Conservation (phyloP, 306 rosid genomes). For the Urtica urens region DNA sequence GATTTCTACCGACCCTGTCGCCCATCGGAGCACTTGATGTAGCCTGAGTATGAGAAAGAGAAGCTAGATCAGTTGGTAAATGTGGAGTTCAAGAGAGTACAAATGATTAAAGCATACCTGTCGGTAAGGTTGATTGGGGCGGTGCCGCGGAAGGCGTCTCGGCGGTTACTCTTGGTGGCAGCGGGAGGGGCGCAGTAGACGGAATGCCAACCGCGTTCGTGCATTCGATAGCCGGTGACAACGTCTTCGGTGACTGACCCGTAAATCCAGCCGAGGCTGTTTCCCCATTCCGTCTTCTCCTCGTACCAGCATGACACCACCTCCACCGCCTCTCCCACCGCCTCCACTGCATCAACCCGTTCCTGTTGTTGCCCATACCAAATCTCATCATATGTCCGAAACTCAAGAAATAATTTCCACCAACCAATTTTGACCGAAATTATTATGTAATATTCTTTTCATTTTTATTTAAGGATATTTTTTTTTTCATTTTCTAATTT, state of each 20-base stretch:
- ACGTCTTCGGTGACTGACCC: constrained; percentile 81
- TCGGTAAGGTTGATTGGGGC: constrained; percentile 78
- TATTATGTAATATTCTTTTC: too few relatives aligned
- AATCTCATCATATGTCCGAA: too few relatives aligned
- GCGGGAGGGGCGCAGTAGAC: constrained; percentile 64
- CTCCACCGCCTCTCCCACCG: constrained; percentile 55
- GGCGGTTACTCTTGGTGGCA: too few relatives aligned
- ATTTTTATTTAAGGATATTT: too few relatives aligned
- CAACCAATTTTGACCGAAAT: too few relatives aligned
- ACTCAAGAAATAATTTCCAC: too few relatives aligned
- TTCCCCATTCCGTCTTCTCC: constrained; percentile 75
- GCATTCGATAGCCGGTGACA: constrained; percentile 76
- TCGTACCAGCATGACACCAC: constrained; percentile 75
- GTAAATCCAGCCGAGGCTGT: constrained; percentile 63
- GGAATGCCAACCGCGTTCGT: constrained; percentile 74
- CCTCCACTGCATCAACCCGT: constrained; percentile 46
- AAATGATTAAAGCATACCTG: too few relatives aligned
- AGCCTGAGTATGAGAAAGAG: too few relatives aligned
- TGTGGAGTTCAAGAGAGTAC: too few relatives aligned
- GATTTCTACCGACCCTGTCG: constrained; percentile 77
- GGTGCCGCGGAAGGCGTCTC: constrained; percentile 67
- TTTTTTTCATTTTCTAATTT: too few relatives aligned
- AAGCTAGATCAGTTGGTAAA: too few relatives aligned
- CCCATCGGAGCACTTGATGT: constrained; percentile 80
- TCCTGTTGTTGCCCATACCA: too few relatives aligned